Percentiles rank a stretch among this genome's conserved stretches.
Conservation (phyloP, 257 asterid species). For the Fraxinus pennsylvanica region DNA sequence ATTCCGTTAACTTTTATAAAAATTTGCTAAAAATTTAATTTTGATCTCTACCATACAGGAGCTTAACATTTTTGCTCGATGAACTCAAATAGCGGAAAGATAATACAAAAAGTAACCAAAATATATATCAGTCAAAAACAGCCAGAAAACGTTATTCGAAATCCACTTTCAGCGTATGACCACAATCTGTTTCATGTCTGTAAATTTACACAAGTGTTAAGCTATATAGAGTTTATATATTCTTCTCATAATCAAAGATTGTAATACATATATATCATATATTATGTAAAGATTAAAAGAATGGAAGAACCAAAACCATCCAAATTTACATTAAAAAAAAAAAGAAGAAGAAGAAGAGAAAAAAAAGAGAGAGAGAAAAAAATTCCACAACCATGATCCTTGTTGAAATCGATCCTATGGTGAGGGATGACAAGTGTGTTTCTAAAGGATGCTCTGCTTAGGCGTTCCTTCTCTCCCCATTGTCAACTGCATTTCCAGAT, state of each 20-base stretch:
- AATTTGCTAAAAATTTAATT: too few species aligned
- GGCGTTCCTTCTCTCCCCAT: conserved; percentile 10
- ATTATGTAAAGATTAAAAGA: conserved; percentile 29
- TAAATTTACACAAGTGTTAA: background rate
- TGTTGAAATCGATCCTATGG: background rate
- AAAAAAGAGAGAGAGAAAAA: too few species aligned
- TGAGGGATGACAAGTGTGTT: background rate
- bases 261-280: background rate
- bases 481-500: background rate
- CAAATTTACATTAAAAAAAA: conserved; percentile 19
- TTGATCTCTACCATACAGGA: too few species aligned
- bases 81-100: too few species aligned
- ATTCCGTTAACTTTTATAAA: too few species aligned
- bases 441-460: background rate
- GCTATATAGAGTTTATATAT: background rate
- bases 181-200: background rate
- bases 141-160: background rate
- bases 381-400: background rate
- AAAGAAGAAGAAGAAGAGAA: too few species aligned
- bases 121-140: background rate
- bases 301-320: conserved; percentile 17
- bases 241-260: background rate
- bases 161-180: background rate
- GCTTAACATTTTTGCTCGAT: too few species aligned
- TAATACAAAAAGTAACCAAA: too few species aligned